Conservation (phyloP, 257 asterid genomes). For the Petrea volubilis region DNA sequence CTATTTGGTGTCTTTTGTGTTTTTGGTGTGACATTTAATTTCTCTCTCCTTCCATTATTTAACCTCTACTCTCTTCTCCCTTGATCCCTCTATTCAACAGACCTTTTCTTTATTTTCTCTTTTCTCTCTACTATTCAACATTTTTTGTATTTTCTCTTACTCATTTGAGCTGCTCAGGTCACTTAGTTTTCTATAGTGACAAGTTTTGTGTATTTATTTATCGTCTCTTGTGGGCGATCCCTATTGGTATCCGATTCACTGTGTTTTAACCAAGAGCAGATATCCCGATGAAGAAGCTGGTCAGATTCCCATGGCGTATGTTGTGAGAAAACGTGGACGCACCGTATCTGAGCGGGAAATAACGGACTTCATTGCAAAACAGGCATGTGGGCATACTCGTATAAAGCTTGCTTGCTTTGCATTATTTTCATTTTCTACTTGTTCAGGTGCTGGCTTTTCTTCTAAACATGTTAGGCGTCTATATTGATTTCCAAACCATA, state of each 20-base stretch:
- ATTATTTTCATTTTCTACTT: not conserved
- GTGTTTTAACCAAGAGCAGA: constrained; percentile 33
- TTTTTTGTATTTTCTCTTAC: too few species aligned
- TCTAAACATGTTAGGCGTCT: not conserved
- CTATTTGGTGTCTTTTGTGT: too few species aligned
- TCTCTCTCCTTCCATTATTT: too few species aligned
- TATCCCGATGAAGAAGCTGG: constrained; percentile 97
- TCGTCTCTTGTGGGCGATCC: too few species aligned
- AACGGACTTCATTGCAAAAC: constrained; percentile 66
- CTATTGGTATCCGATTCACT: not conserved
- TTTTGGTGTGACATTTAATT: too few species aligned
- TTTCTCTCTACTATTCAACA: too few species aligned
- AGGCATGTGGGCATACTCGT: constrained; percentile 47
- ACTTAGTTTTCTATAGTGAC: too few species aligned
- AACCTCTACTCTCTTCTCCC: too few species aligned
- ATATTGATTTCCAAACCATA: not conserved
- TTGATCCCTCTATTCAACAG: too few species aligned
- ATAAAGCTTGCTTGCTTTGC: not conserved
- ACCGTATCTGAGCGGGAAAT: constrained; percentile 58
- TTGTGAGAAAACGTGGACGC: constrained; percentile 79
- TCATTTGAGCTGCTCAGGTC: too few species aligned
- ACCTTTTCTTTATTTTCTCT: too few species aligned
- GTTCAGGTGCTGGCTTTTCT: not conserved
- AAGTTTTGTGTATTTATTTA: too few species aligned
- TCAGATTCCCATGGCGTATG: constrained; percentile 90